Conservation (phyloP, 1,284 basidiomycete genomes). For the Sporisorium iseilematis-ciliati region DNA sequence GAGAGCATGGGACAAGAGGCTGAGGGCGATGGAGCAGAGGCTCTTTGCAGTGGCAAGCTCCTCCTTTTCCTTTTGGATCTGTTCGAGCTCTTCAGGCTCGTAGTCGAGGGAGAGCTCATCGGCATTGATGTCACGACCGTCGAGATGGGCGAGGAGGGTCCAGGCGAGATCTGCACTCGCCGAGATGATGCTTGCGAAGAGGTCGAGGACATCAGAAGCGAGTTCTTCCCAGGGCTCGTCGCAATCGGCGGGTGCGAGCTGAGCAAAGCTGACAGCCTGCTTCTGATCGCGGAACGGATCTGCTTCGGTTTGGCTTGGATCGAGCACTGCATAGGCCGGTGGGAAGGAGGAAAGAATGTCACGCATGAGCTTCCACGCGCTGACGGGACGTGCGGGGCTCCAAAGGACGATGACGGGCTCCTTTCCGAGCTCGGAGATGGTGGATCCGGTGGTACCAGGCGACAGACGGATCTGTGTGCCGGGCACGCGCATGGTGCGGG, state of each 20-base stretch:
- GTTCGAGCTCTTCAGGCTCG: conserved; percentile 51
- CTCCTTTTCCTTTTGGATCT: conserved; percentile 50
- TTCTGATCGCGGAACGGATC: conserved; percentile 41
- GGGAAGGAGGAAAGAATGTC: conserved; percentile 80
- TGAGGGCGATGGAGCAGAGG: conserved; percentile 82
- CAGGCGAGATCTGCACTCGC: conserved; percentile 77
- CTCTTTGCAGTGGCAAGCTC: conserved; percentile 44
- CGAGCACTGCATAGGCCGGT: conserved; percentile 20
- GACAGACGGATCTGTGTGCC: conserved; percentile 78
- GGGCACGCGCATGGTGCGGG: conserved; percentile 78
- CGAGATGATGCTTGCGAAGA: conserved; percentile 80
- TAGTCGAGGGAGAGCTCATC: conserved; percentile 46
- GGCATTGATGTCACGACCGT: conserved; percentile 66
- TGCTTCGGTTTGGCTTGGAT: conserved; percentile 17
- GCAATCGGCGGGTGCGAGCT: conserved; percentile 40
- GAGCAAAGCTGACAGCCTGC: conserved; percentile 44
- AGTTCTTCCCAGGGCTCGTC: conserved; percentile 72
- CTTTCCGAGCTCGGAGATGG: conserved; percentile 77
- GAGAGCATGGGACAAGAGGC: conserved; percentile 84
- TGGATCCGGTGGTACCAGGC: conserved; percentile 77
- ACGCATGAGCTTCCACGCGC: conserved; percentile 82
- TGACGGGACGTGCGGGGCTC: conserved; percentile 78
- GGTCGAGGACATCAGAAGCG: conserved; percentile 81
- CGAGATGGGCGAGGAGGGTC: conserved; percentile 77
- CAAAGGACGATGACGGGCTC: conserved; percentile 80